Conservation (phyloP, 441 rosid species). For the Euphorbia schlechtendalii region DNA sequence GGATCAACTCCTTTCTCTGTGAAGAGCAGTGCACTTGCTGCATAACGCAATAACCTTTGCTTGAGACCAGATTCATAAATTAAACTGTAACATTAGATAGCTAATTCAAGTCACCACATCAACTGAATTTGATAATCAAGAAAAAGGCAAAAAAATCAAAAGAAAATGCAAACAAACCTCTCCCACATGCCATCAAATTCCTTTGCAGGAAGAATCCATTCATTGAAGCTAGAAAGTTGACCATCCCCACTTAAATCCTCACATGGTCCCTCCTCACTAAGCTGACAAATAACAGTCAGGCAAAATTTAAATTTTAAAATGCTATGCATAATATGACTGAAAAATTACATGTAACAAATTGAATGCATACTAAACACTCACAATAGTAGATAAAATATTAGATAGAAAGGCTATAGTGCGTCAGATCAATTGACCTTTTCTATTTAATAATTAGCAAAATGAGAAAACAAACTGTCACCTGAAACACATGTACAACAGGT, state of each 20-base stretch:
- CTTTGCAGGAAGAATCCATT: conserved; percentile 96
- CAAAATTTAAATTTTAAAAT: conserved; percentile 9
- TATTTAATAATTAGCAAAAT: background rate
- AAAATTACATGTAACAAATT: conserved; percentile 1
- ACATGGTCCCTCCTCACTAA: conserved; percentile 92
- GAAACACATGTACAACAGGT: conserved; percentile 84
- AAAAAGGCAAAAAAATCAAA: conserved; percentile 2
- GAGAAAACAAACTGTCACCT: conserved; percentile 37
- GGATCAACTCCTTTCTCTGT: conserved; percentile 90
- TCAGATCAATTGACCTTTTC: background rate
- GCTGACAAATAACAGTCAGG: conserved; percentile 36
- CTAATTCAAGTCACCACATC: conserved; percentile 13
- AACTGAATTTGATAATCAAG: background rate
- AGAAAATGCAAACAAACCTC: conserved; percentile 48
- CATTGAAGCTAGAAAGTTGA: conserved; percentile 80
- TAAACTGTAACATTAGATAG: conserved; percentile 48
- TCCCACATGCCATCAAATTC: conserved; percentile 99
- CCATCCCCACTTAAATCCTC: conserved; percentile 79
- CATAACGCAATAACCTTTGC: conserved; percentile 80
- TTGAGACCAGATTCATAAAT: conserved; percentile 91
- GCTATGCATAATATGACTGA: background rate
- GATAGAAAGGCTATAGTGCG: too few relatives aligned
- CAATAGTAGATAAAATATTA: background rate
- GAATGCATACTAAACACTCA: background rate
- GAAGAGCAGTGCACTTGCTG: conserved; percentile 87